Conservation (phyloP, 805 yeast species). For the Candida endomychidarum region DNA sequence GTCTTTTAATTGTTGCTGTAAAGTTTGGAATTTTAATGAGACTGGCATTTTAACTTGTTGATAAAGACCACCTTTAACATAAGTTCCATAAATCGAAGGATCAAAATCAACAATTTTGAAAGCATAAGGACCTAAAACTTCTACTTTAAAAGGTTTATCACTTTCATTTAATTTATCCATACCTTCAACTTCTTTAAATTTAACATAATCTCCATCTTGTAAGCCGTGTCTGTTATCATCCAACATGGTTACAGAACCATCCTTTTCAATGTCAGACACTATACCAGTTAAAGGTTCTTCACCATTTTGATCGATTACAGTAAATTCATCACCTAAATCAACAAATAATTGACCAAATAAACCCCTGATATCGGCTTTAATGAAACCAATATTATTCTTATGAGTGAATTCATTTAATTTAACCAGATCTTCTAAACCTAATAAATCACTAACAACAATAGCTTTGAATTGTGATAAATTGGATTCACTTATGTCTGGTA, state of each 20-base stretch:
- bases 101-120: slow-evolving; percentile 61
- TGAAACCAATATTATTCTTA: slow-evolving; percentile 68
- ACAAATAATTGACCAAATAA: slow-evolving; percentile 86
- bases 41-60: slow-evolving; percentile 88
- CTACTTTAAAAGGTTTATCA: slow-evolving; percentile 61
- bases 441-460: slow-evolving; percentile 71
- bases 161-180: slow-evolving; percentile 74
- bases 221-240: slow-evolving; percentile 92
- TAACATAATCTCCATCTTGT: slow-evolving; percentile 88
- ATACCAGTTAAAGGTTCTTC: slow-evolving; percentile 90
- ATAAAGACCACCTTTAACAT: slow-evolving; percentile 82
- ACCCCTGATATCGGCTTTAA: slow-evolving; percentile 81
- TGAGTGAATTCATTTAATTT: slow-evolving; percentile 77
- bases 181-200: slow-evolving; percentile 84
- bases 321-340: slow-evolving; percentile 82
- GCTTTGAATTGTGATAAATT: slow-evolving; percentile 66
- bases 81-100: slow-evolving; percentile 52
- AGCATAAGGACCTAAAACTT: slow-evolving; percentile 93
- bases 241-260: slow-evolving; percentile 91
- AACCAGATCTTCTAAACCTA: slow-evolving; percentile 69
- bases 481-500: slow-evolving; percentile 54
- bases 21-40: slow-evolving; percentile 58
- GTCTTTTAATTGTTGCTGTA: slow-evolving; percentile 59
- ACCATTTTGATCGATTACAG: slow-evolving; percentile 82
- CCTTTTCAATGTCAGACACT: slow-evolving; percentile 80